A percentile compares a stretch with the other conserved stretches of the same genome.
These are phyloP conservation scores for Salix dunnii DNA, from an alignment of 345 rosid species.

Conservation along the genomic window DNA sequence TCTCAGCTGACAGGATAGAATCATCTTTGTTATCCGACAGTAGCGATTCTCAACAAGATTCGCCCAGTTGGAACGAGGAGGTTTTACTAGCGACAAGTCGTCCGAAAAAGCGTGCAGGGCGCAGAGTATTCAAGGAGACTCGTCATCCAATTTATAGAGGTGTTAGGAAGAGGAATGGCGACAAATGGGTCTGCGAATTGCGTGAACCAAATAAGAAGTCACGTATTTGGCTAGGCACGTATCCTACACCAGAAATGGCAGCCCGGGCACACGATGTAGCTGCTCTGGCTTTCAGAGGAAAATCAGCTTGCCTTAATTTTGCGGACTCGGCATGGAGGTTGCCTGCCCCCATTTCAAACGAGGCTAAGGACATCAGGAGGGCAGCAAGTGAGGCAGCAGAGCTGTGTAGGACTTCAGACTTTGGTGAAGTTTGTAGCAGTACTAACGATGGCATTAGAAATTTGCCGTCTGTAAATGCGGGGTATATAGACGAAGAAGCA, in stretches of 20 bases:
- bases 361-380: constrained; percentile 39
- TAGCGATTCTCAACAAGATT: not conserved
- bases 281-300: constrained; percentile 56
- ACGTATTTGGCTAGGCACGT: constrained; percentile 77
- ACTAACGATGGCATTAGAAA: no score
- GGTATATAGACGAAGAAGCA: constrained; percentile 37
- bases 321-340: constrained; percentile 64
- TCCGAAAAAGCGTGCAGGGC: constrained; percentile 26
- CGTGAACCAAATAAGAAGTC: constrained; percentile 54
- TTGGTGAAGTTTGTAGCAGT: constrained; percentile 7
- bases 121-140: constrained; percentile 61
- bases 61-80: not conserved
- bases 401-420: constrained; percentile 37
- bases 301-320: constrained; percentile 63
- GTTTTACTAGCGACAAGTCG: constrained; percentile 10
- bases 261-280: constrained; percentile 83
- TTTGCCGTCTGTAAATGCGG: no score
- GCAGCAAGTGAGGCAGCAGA: constrained; percentile 58
- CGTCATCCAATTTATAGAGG: constrained; percentile 75
- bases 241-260: constrained; percentile 70
- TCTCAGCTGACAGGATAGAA: not conserved
- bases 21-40: not conserved
- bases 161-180: constrained; percentile 47
- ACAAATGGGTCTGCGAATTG: constrained; percentile 75
- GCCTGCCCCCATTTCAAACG: constrained; percentile 45